Evolutionary conservation across 2,329 filamentous ascomycete genomes (phyloP).

Genomic region (Thermomyces lanuginosus): DNA sequence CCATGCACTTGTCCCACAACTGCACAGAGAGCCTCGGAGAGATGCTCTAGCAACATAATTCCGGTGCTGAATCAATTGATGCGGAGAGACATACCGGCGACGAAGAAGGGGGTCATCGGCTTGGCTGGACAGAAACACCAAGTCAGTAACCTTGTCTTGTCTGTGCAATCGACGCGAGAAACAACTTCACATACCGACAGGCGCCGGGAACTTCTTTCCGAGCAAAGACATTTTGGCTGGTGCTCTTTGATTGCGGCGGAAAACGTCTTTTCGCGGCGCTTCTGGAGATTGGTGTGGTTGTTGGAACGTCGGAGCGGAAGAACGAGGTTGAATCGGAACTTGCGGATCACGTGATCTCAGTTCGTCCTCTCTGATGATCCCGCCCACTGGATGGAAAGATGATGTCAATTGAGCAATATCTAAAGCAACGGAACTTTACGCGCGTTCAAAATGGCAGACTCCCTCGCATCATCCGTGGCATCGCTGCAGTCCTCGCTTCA

Average conservation of each 20-base stretch:
- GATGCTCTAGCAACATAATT: neutral
- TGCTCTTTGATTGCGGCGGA: slow-evolving; percentile 17
- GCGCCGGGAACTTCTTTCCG: slow-evolving; percentile 70
- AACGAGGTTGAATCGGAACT: slow-evolving; percentile 23
- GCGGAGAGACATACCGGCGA: slow-evolving; percentile 56
- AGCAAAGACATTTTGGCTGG: slow-evolving; percentile 57
- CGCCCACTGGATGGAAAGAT: neutral
- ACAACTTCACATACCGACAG: slow-evolving; percentile 45
- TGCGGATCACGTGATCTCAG: too few species aligned
- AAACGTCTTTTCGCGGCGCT: slow-evolving; percentile 9
- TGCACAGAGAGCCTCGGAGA: slow-evolving; percentile 1
- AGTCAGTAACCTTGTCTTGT: slow-evolving; percentile 15
- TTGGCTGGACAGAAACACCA: slow-evolving; percentile 43
- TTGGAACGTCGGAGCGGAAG: too few species aligned
- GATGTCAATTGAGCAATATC: neutral
- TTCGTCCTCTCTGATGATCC: too few species aligned
- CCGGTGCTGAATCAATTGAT: neutral
- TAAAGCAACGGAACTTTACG: too few species aligned
- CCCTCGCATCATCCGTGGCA: slow-evolving; percentile 44
- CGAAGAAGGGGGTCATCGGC: slow-evolving; percentile 87
- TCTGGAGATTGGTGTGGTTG: slow-evolving; percentile 11
- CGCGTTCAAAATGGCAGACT: slow-evolving; percentile 19
- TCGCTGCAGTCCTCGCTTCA: slow-evolving; percentile 46
- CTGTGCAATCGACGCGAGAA: slow-evolving; percentile 1
- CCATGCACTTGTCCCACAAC: slow-evolving; percentile 7